These are phyloP conservation scores for Westerdykella ornata DNA, from an alignment of 2,329 filamentous ascomycete species.

Conservation along the genomic window DNA sequence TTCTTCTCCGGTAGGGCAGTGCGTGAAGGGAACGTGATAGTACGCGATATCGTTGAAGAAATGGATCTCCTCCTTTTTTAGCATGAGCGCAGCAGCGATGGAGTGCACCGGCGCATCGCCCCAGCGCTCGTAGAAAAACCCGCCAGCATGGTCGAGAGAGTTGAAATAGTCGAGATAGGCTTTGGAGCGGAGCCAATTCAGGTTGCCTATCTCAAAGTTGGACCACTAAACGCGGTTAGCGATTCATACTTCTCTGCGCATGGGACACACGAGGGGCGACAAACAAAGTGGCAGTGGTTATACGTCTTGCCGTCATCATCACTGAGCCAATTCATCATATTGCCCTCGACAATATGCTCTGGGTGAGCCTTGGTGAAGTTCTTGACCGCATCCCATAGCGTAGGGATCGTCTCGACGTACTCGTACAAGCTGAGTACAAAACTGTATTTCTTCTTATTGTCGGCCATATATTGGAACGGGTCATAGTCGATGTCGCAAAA, in stretches of 20 bases:
- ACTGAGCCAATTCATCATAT: constrained; percentile 85
- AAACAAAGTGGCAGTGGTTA: constrained; percentile 94
- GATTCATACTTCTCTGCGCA: neutral
- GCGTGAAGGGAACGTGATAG: constrained; percentile 95
- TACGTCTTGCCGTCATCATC: constrained; percentile 88
- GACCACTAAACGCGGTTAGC: constrained; percentile 64
- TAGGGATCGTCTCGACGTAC: constrained; percentile 92
- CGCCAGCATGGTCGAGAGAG: constrained; percentile 78
- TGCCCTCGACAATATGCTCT: constrained; percentile 75
- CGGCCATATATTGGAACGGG: constrained; percentile 92
- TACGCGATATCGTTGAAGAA: constrained; percentile 99
- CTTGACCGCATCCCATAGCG: constrained; percentile 90
- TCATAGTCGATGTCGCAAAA: constrained; percentile 95
- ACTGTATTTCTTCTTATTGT: constrained; percentile 96
- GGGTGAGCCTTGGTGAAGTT: constrained; percentile 88
- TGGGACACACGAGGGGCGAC: constrained; percentile 30
- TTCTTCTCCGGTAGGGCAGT: constrained; percentile 90
- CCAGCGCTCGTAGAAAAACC: constrained; percentile 99
- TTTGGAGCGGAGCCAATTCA: constrained; percentile 86
- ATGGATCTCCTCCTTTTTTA: constrained; percentile 90
- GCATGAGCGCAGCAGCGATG: constrained; percentile 80
- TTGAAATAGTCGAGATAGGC: constrained; percentile 89
- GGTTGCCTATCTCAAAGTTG: constrained; percentile 94
- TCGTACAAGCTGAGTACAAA: constrained; percentile 95
- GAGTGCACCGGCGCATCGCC: constrained; percentile 96